phyloP scores from a whole-genome alignment of 2,329 filamentous ascomycete species.

The Colletotrichum tropicale region DNA sequence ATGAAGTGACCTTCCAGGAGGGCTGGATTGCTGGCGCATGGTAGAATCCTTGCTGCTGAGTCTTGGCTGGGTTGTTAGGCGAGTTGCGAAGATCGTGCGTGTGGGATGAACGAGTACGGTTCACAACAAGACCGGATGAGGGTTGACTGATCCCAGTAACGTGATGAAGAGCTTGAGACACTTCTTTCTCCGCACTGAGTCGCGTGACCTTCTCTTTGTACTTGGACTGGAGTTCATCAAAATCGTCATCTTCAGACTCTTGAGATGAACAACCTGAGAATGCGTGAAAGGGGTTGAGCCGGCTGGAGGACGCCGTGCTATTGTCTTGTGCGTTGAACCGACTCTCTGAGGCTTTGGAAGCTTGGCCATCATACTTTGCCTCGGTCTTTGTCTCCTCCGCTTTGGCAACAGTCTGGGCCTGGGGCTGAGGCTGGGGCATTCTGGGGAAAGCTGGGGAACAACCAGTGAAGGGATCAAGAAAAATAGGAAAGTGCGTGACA shows the following conservation, averaged over 20 bases:
- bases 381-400: background rate
- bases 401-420: background rate
- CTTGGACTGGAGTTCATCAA: background rate
- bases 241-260: background rate
- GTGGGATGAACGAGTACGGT: background rate
- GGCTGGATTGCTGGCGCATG: slow-evolving; percentile 17
- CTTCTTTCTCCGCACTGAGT: slow-evolving; percentile 12
- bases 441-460: background rate
- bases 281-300: slow-evolving; percentile 14
- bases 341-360: background rate
- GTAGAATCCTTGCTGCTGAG: slow-evolving; percentile 10
- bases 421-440: background rate
- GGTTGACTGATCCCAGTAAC: slow-evolving; percentile 13
- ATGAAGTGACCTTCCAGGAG: slow-evolving; percentile 3
- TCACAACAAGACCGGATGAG: slow-evolving; percentile 14
- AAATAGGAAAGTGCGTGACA: background rate
- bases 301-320: background rate
- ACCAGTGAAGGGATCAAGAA: background rate
- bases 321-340: background rate
- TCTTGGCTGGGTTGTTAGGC: background rate
- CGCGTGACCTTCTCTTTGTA: background rate
- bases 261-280: slow-evolving; percentile 10
- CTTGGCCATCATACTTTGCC: background rate
- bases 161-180: slow-evolving; percentile 17
- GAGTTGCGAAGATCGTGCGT: background rate